Evolutionary conservation across 2,329 filamentous ascomycete genomes (phyloP).

Genomic region (Diaporthe longicolla): DNA sequence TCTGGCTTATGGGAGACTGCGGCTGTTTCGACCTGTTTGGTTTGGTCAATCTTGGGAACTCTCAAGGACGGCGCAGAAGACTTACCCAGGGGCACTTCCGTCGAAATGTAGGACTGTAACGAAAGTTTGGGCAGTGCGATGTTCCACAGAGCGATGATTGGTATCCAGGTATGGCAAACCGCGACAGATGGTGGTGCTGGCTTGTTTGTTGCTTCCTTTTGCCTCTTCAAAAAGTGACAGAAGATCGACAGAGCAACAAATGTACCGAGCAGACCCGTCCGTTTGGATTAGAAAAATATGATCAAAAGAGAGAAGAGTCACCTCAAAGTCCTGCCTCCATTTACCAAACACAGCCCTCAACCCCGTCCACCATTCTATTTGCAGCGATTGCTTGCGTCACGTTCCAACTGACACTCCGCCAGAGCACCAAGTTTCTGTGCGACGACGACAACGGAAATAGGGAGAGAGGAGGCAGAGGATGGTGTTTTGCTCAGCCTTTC

Average conservation of each 20-base stretch:
- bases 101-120: neutral
- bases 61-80: neutral
- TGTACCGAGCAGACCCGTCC: neutral
- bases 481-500: neutral
- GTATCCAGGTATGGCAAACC: neutral
- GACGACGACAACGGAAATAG: neutral
- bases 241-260: neutral
- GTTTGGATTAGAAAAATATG: neutral
- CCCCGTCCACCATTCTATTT: conserved; percentile 35
- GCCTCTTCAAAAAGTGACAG: neutral
- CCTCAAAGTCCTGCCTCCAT: conserved; percentile 16
- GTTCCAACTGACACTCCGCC: conserved; percentile 13
- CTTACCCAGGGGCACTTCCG: neutral
- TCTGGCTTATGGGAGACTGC: neutral
- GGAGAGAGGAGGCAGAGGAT: too few species aligned
- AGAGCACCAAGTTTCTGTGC: conserved; percentile 1
- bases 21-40: neutral
- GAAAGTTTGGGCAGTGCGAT: too few species aligned
- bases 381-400: conserved; percentile 19
- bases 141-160: neutral
- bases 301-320: neutral
- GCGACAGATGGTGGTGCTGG: neutral
- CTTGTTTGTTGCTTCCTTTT: neutral
- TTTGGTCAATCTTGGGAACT: neutral
- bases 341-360: conserved; percentile 16